These are phyloP conservation scores for Venturia nashicola DNA, from an alignment of 2,329 filamentous ascomycete species.

Conservation along the genomic window DNA sequence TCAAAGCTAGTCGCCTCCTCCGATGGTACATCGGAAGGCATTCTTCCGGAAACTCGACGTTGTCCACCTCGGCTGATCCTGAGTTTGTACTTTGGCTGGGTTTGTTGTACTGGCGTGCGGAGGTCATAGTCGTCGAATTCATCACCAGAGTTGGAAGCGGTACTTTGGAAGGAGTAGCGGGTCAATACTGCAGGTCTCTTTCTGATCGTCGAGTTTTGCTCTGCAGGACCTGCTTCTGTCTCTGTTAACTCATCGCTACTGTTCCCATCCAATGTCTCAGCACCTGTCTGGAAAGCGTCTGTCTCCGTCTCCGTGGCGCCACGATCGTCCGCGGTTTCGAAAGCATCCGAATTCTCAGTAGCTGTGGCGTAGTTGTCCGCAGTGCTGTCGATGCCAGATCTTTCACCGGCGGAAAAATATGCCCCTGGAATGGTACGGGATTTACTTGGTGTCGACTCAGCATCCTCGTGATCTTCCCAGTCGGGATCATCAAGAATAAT, in stretches of 20 bases:
- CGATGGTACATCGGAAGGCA: conserved; percentile 25
- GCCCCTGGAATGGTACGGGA: conserved; percentile 17
- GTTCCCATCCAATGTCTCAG: conserved; percentile 56
- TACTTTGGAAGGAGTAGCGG: conserved; percentile 67
- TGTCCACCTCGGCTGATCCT: conserved; percentile 52
- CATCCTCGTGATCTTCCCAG: conserved; percentile 73
- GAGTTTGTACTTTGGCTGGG: conserved; percentile 59
- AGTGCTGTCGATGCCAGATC: conserved; percentile 28
- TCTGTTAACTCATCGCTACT: conserved; percentile 75
- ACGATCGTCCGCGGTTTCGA: conserved; percentile 68
- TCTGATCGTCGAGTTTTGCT: not conserved
- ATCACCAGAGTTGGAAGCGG: conserved; percentile 72
- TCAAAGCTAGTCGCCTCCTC: conserved; percentile 43
- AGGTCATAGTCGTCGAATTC: conserved; percentile 52
- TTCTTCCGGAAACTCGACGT: conserved; percentile 22
- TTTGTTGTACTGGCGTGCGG: conserved; percentile 51
- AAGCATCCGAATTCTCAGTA: conserved; percentile 55
- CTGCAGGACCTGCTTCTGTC: conserved; percentile 51
- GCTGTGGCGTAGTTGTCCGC: conserved; percentile 70
- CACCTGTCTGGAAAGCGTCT: conserved; percentile 90
- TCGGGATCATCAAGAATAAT: conserved; percentile 68
- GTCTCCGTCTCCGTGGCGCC: conserved; percentile 69
- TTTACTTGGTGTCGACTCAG: conserved; percentile 41
- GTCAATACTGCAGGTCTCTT: conserved; percentile 20
- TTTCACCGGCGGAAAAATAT: conserved; percentile 20